These are phyloP conservation scores for Teratosphaeria gauchensis DNA, from an alignment of 2,329 filamentous ascomycete genomes.

Conservation along the genomic window DNA sequence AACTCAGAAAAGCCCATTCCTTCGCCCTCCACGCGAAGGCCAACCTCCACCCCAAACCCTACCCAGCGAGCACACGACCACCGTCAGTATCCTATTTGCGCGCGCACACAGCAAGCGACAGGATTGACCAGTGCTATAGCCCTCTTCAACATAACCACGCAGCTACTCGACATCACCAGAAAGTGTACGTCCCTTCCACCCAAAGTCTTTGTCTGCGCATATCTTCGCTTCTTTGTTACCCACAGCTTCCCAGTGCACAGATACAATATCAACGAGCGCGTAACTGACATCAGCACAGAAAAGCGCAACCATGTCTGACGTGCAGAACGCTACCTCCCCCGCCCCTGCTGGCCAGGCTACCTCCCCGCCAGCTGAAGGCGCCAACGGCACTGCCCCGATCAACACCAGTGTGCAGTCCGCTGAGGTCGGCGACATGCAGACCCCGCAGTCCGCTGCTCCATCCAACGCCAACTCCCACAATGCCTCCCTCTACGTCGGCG, in stretches of 20 bases:
- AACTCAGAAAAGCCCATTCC: slow-evolving; percentile 25
- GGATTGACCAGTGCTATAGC: neutral
- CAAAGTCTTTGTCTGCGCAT: neutral
- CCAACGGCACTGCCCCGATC: slow-evolving; percentile 45
- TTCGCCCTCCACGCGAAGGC: slow-evolving; percentile 14
- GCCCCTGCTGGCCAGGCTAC: slow-evolving; percentile 66
- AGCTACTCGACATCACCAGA: neutral
- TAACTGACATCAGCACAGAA: neutral
- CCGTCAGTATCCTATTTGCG: neutral
- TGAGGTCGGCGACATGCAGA: slow-evolving; percentile 57
- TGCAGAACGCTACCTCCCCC: slow-evolving; percentile 39
- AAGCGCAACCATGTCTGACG: slow-evolving; percentile 28
- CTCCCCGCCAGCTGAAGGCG: slow-evolving; percentile 57
- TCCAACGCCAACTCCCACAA: slow-evolving; percentile 70
- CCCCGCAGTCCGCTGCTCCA: slow-evolving; percentile 60
- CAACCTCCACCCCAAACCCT: neutral
- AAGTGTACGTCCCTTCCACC: neutral
- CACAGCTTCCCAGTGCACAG: neutral
- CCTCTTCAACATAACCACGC: neutral
- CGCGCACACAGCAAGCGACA: neutral
- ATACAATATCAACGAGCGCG: neutral
- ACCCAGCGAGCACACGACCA: neutral
- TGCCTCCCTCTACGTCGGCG: slow-evolving; percentile 95
- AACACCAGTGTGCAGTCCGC: slow-evolving; percentile 58
- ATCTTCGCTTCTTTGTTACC: neutral